Conservation (phyloP, 2,329 filamentous ascomycete genomes). For the Trichoderma oligosporum region DNA sequence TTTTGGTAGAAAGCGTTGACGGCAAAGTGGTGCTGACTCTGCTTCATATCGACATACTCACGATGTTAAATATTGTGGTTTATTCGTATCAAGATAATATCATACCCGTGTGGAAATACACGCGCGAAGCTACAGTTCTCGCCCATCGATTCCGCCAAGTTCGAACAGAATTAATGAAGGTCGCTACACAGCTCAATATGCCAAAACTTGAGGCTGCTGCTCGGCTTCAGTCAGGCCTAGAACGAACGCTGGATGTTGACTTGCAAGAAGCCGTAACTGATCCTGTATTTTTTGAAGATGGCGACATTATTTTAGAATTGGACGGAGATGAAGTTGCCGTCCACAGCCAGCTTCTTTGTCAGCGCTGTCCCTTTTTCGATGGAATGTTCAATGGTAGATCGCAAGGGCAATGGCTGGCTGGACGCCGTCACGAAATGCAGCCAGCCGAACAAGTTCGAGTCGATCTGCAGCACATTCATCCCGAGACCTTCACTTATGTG, state of each 20-base stretch:
- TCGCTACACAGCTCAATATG: slow-evolving; percentile 70
- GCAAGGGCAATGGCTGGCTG: slow-evolving; percentile 75
- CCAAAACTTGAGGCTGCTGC: slow-evolving; percentile 70
- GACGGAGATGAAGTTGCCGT: slow-evolving; percentile 67
- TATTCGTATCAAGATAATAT: slow-evolving; percentile 78
- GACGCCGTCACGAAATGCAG: slow-evolving; percentile 51
- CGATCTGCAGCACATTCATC: slow-evolving; percentile 77
- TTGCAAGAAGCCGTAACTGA: slow-evolving; percentile 67
- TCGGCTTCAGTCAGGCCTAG: slow-evolving; percentile 66
- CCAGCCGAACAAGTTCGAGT: slow-evolving; percentile 55
- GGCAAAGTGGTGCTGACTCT: slow-evolving; percentile 61
- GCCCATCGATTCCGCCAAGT: slow-evolving; percentile 75
- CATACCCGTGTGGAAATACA: slow-evolving; percentile 83
- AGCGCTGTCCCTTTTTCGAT: slow-evolving; percentile 87
- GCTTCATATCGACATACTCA: slow-evolving; percentile 67
- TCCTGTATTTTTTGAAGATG: slow-evolving; percentile 68
- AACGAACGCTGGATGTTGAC: slow-evolving; percentile 63
- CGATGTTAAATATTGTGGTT: slow-evolving; percentile 72
- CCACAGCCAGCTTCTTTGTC: slow-evolving; percentile 76
- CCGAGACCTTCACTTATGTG: slow-evolving; percentile 71
- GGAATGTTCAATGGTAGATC: slow-evolving; percentile 87
- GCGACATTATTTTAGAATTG: slow-evolving; percentile 75
- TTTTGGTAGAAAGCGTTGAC: slow-evolving; percentile 37
- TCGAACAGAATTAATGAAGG: slow-evolving; percentile 79
- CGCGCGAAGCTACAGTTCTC: slow-evolving; percentile 59